phyloP scores from a whole-genome alignment of 495 filamentous ascomycete species.

The Trichoderma orchidacearum region DNA sequence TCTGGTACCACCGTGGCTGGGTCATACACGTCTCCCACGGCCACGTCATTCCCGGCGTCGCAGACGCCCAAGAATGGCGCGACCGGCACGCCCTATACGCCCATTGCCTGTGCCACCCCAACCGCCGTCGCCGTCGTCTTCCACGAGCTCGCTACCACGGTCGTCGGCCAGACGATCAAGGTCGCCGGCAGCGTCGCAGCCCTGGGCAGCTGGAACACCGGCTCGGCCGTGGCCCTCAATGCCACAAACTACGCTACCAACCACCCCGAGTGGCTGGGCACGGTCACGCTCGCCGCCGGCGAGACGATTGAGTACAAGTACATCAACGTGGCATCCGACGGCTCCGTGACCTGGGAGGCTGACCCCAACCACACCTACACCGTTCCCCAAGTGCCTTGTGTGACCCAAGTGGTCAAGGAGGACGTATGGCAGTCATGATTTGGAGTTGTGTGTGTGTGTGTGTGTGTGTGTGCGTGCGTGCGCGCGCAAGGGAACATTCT shows the following conservation, averaged over 20 bases:
- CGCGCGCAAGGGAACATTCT: too few species aligned
- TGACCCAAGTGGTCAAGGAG: constrained; percentile 19
- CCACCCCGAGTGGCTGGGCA: constrained; percentile 45
- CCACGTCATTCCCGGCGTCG: constrained; percentile 39
- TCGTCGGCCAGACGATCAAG: constrained; percentile 44
- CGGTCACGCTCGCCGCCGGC: constrained; percentile 36
- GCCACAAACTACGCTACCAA: constrained; percentile 37
- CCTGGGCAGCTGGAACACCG: constrained; percentile 44
- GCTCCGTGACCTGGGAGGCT: constrained; percentile 46
- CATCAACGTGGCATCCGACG: constrained; percentile 40
- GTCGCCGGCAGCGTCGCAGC: constrained; percentile 38
- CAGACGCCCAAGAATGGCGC: constrained; percentile 29
- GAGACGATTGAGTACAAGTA: constrained; percentile 53
- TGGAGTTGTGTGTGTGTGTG: neutral
- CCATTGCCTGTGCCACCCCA: constrained; percentile 24
- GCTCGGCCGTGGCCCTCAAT: constrained; percentile 34
- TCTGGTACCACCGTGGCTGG: constrained; percentile 35
- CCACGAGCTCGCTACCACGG: constrained; percentile 38
- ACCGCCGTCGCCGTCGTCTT: constrained; percentile 46
- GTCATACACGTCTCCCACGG: constrained; percentile 42
- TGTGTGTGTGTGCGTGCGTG: too few species aligned
- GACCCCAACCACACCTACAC: constrained; percentile 48
- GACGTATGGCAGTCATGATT: constrained; percentile 23
- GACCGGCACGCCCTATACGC: constrained; percentile 14
- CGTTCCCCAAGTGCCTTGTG: constrained; percentile 33